Percentiles rank a stretch among this genome's conserved stretches.
Evolutionary conservation across 2,329 filamentous ascomycete genomes (phyloP).

Genomic region (Colletotrichum trifolii): DNA sequence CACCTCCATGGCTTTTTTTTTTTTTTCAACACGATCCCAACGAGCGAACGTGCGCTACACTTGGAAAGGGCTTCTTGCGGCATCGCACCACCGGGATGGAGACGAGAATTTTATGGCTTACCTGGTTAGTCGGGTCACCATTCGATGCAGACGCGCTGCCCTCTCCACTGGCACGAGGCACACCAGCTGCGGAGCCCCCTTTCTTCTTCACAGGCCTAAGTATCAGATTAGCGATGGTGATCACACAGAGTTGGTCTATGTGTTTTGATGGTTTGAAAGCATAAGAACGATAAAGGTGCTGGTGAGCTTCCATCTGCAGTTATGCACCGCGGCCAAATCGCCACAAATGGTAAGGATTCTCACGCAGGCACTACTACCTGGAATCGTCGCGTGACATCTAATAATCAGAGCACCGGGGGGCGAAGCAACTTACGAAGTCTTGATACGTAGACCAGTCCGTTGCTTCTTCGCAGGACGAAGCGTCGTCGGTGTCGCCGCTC

Average conservation of each 20-base stretch:
- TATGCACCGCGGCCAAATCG: slow-evolving; percentile 21
- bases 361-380: slow-evolving; percentile 14
- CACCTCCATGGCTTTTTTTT: slow-evolving; percentile 6
- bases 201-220: slow-evolving; percentile 81
- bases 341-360: slow-evolving; percentile 9
- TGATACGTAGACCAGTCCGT: slow-evolving; percentile 72
- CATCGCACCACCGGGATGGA: slow-evolving; percentile 7
- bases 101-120: slow-evolving; percentile 49
- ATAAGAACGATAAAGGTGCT: slow-evolving; percentile 20
- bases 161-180: slow-evolving; percentile 73
- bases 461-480: slow-evolving; percentile 68
- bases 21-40: background rate
- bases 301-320: slow-evolving; percentile 24
- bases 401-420: slow-evolving; percentile 18
- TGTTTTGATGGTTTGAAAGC: background rate
- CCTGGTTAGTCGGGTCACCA: slow-evolving; percentile 64
- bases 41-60: background rate
- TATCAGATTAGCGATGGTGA: slow-evolving; percentile 2
- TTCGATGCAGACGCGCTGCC: slow-evolving; percentile 70
- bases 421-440: slow-evolving; percentile 71
- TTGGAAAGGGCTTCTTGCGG: no score
- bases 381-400: slow-evolving; percentile 10
- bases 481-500: slow-evolving; percentile 69
- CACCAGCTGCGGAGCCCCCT: slow-evolving; percentile 73
- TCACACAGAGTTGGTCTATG: no score